Evolutionary conservation across 140 eudicot genomes (phyloP).

Genomic region (Eryngium alpinum): DNA sequence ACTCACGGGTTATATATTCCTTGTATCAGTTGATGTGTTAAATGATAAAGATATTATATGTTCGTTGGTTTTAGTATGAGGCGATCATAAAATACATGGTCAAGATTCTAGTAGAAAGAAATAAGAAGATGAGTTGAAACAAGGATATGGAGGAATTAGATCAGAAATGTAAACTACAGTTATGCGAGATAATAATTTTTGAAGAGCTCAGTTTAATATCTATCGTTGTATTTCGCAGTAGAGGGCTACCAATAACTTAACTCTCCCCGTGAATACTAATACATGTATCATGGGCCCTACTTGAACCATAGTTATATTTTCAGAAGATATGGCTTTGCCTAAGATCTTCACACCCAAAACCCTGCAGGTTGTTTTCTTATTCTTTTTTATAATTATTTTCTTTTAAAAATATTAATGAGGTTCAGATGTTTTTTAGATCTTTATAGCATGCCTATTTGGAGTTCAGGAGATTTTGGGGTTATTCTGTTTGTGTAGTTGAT

Average conservation of each 20-base stretch:
- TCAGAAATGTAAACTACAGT: slow-evolving; percentile 34
- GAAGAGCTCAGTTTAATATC: not conserved
- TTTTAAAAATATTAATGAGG: no score
- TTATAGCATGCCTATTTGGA: not conserved
- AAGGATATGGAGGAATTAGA: slow-evolving; percentile 59
- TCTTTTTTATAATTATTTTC: not conserved
- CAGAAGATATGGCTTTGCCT: slow-evolving; percentile 74
- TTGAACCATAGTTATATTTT: slow-evolving; percentile 65
- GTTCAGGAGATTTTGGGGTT: not conserved
- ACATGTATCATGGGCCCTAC: slow-evolving; percentile 67
- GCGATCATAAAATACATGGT: slow-evolving; percentile 73
- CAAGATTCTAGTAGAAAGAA: slow-evolving; percentile 86
- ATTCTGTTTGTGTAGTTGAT: not conserved
- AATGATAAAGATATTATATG: not conserved
- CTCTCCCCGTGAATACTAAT: slow-evolving; percentile 43
- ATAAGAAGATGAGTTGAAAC: slow-evolving; percentile 56
- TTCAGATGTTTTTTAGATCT: not conserved
- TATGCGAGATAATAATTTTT: not conserved
- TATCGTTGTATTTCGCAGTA: slow-evolving; percentile 37
- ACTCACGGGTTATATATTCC: not conserved
- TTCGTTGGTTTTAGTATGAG: slow-evolving; percentile 50
- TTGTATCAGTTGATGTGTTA: not conserved
- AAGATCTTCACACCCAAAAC: slow-evolving; percentile 44
- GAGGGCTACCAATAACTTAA: slow-evolving; percentile 41
- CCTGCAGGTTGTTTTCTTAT: slow-evolving; percentile 40